Evolutionary conservation across 148 eudicot genomes (phyloP).

Genomic region (Salicornia ramosissima): DNA sequence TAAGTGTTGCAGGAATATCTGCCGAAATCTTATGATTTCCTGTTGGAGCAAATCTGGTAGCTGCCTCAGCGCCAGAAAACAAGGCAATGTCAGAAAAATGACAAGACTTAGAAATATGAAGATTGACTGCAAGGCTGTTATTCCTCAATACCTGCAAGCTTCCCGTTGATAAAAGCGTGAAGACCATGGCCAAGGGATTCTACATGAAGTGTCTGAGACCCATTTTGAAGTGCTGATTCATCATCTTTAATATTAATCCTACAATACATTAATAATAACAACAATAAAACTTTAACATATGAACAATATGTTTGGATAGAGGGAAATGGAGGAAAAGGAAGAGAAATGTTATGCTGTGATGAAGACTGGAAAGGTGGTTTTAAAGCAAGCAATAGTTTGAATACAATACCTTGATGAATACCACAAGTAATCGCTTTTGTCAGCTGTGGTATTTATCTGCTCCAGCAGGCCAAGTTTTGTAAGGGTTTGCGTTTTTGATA

Average conservation of each 20-base stretch:
- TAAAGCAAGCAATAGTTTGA: slow-evolving; percentile 3
- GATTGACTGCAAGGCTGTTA: background rate
- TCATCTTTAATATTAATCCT: slow-evolving; percentile 51
- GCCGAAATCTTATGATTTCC: slow-evolving; percentile 40
- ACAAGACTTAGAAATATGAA: background rate
- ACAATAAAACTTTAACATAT: too few species aligned
- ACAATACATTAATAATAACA: slow-evolving; percentile 26
- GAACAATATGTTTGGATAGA: too few species aligned
- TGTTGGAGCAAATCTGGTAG: slow-evolving; percentile 32
- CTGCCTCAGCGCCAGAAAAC: slow-evolving; percentile 21
- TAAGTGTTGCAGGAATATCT: slow-evolving; percentile 51
- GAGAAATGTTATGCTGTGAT: too few species aligned
- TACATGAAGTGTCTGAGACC: slow-evolving; percentile 73
- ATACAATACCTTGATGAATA: slow-evolving; percentile 69
- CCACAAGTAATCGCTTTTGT: slow-evolving; percentile 90
- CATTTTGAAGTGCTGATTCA: slow-evolving; percentile 65
- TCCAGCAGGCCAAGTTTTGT: slow-evolving; percentile 59
- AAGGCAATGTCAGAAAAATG: background rate
- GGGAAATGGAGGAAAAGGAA: too few species aligned
- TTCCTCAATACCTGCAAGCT: slow-evolving; percentile 53
- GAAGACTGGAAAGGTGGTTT: background rate
- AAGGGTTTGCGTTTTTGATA: slow-evolving; percentile 57
- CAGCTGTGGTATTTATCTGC: slow-evolving; percentile 92
- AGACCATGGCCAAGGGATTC: slow-evolving; percentile 83
- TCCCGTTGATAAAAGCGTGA: slow-evolving; percentile 68